A percentile compares a stretch with the other conserved stretches of the same genome.
Conservation (phyloP, 164 flowering plant genomes). For the Stephania japonica region DNA sequence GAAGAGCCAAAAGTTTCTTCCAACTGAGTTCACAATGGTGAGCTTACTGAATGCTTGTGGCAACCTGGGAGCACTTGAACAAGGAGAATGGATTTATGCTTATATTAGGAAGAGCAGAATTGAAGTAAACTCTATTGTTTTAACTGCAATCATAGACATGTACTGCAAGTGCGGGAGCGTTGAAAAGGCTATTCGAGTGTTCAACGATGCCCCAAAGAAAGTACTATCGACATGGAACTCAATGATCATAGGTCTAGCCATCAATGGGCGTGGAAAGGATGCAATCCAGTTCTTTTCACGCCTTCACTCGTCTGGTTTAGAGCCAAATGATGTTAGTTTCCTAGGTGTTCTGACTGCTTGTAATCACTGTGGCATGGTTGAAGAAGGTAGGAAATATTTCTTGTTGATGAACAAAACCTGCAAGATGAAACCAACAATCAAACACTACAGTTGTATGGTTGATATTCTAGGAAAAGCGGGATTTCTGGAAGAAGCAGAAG, state of each 20-base stretch:
- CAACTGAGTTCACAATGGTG: conserved; percentile 57
- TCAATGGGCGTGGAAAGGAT: conserved; percentile 46
- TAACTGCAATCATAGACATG: conserved; percentile 70
- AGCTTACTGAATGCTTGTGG: conserved; percentile 68
- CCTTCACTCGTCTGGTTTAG: conserved; percentile 39
- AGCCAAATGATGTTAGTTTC: conserved; percentile 58
- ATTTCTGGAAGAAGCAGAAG: conserved; percentile 50
- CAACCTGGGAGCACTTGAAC: conserved; percentile 50
- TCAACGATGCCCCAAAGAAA: conserved; percentile 26
- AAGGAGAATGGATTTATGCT: conserved; percentile 74
- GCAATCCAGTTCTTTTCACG: conserved; percentile 42
- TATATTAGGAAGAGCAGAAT: conserved; percentile 38
- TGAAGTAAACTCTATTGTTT: conserved; percentile 41
- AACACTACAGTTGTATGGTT: conserved; percentile 69
- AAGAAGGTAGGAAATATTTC: conserved; percentile 45
- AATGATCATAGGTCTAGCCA: conserved; percentile 69
- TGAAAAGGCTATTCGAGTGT: conserved; percentile 43
- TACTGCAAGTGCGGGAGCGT: conserved; percentile 67
- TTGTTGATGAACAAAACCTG: conserved; percentile 40
- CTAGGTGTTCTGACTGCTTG: conserved; percentile 66
- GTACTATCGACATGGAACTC: conserved; percentile 73
- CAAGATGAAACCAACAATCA: conserved; percentile 44
- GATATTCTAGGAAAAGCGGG: conserved; percentile 62
- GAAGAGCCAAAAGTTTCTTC: conserved; percentile 43
- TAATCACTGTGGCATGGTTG: conserved; percentile 51